Evolutionary conservation across 169 alveolate genomes (phyloP).

Genomic region (Theileria sp.): DNA sequence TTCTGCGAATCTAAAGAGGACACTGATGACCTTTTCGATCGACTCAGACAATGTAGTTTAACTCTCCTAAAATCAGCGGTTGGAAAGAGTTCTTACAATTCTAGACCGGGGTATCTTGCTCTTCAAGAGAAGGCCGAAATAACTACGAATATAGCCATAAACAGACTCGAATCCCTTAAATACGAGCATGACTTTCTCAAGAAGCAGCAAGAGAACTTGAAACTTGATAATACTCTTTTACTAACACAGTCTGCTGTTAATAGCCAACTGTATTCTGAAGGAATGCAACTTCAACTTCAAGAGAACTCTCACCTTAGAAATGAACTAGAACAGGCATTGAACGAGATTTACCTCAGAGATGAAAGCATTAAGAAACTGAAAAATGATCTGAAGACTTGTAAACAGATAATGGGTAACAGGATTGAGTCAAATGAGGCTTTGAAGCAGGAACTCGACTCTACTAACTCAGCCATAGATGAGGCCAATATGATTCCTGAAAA

Average conservation of each 20-base stretch:
- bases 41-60: conserved; percentile 47
- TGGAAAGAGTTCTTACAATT: conserved; percentile 3
- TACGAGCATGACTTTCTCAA: conserved; percentile 36
- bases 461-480: conserved; percentile 24
- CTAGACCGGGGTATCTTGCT: not conserved
- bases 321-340: conserved; percentile 46
- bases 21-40: not conserved
- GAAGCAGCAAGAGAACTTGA: conserved; percentile 48
- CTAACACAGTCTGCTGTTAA: conserved; percentile 38
- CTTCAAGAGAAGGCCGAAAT: conserved; percentile 17
- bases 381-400: conserved; percentile 1
- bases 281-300: conserved; percentile 33
- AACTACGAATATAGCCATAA: conserved; percentile 26
- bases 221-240: conserved; percentile 58
- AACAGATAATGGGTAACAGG: not conserved
- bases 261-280: conserved; percentile 60
- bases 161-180: conserved; percentile 55
- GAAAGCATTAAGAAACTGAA: conserved; percentile 4
- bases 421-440: conserved; percentile 11
- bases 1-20: conserved; percentile 15
- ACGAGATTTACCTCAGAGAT: conserved; percentile 34
- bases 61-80: conserved; percentile 34
- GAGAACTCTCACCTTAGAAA: conserved; percentile 47
- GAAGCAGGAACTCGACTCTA: not conserved
- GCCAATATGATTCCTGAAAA: conserved; percentile 28